Conservation (phyloP, 2,329 filamentous ascomycete species). For the Alternaria brassicae region DNA sequence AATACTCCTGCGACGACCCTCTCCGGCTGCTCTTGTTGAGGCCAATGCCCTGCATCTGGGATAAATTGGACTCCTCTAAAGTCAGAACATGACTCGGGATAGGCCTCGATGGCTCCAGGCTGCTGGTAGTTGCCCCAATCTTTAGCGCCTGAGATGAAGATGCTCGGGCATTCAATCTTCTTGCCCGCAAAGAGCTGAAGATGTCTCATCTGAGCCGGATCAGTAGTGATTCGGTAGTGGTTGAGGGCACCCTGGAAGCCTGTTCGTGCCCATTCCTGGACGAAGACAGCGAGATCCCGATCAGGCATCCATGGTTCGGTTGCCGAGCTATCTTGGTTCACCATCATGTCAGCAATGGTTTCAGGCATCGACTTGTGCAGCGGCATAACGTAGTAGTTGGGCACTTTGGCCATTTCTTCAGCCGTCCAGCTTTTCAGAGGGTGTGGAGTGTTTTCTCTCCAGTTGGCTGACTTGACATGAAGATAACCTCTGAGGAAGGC, state of each 20-base stretch:
- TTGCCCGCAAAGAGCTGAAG: conserved; percentile 65
- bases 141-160: conserved; percentile 66
- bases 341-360: conserved; percentile 64
- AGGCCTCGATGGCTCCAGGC: conserved; percentile 67
- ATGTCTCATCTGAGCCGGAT: conserved; percentile 58
- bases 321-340: conserved; percentile 56
- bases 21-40: conserved; percentile 70
- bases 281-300: conserved; percentile 67
- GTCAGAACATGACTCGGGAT: conserved; percentile 60
- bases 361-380: conserved; percentile 65
- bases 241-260: conserved; percentile 72
- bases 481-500: conserved; percentile 71
- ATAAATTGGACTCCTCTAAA: conserved; percentile 63
- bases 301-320: conserved; percentile 64
- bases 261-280: conserved; percentile 65
- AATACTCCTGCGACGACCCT: conserved; percentile 59
- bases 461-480: conserved; percentile 71
- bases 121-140: conserved; percentile 76
- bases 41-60: conserved; percentile 72
- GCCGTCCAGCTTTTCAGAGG: conserved; percentile 65
- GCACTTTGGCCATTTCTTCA: conserved; percentile 64
- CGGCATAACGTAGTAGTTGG: conserved; percentile 73
- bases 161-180: conserved; percentile 66
- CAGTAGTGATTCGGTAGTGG: conserved; percentile 70
- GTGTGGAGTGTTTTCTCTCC: conserved; percentile 62